Base-by-base conservation (phyloP, 305 asterid genomes). In the Stenogyne calaminthoides region DNA sequence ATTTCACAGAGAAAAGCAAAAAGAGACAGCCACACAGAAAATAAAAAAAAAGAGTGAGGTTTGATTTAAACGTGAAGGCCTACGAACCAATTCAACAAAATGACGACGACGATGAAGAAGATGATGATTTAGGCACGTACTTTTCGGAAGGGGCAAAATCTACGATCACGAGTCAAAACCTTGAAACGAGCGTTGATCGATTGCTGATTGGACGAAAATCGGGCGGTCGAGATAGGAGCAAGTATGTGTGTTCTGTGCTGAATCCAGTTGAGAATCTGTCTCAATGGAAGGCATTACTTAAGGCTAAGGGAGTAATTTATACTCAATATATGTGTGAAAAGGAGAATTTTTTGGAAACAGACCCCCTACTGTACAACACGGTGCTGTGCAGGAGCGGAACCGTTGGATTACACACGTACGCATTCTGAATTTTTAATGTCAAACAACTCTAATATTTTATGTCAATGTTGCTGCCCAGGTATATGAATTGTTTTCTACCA, bases 211-310 rank as follows among this genome's bases (percentile, higher is more conserved):
- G 70, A 76, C 51, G 79, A 14, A 51, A 59, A 14, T 51, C 44
- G 1, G 18, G 25, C 12, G 73, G 62, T 49, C 61, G 81, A 60
- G 73, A 65, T 20, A 84, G 82, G n/a, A 36, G 73, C 25, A 47
- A 49, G 40, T 65, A 59, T 52, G 84, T 34, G 18, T 67, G 3
- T 14, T 80, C 85, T 16, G 94, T 91, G 84, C 88, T 91, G 20
- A 85, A 65, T 80, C 94, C 91, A 44, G 86, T 91, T 51, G 92
- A 91, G 75, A 89, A 89, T 77, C 82, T 91, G 69, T 67, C 82
- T 52, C 90, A 91, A 69, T 91, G 96, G 94, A 91, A 84, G 77
- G 80, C 74, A n/a, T n/a, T n/a, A 64, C 78, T 86, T n/a, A 89
- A 88, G 70, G 90, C 88, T 8, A 81, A 60, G 52, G n/a, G 59